phyloP scores from a whole-genome alignment of 2,329 filamentous ascomycete species.

The Penicillium sp. region DNA sequence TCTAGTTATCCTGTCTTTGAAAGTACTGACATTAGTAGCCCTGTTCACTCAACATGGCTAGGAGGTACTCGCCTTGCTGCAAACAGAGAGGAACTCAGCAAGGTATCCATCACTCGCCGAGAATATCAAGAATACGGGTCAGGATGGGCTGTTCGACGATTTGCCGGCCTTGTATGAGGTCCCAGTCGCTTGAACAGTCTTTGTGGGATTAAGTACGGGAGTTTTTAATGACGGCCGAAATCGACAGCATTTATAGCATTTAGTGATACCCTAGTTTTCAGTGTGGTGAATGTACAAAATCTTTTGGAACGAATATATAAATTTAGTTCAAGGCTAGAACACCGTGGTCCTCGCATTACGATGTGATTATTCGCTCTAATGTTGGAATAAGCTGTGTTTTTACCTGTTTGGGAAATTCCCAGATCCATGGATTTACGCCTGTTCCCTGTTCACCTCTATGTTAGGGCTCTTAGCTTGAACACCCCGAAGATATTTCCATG shows the following conservation, averaged over 20 bases:
- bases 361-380: constrained; percentile 8
- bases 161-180: constrained; percentile 47
- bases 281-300: constrained; percentile 3
- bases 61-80: constrained; percentile 77
- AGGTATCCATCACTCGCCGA: constrained; percentile 74
- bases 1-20: background rate
- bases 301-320: background rate
- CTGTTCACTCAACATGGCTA: constrained; percentile 78
- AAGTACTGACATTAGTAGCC: constrained; percentile 42
- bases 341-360: constrained; percentile 1
- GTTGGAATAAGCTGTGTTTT: background rate
- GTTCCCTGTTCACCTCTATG: background rate
- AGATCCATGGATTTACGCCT: background rate
- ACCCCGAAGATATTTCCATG: background rate
- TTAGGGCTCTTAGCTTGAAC: background rate
- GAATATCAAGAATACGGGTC: constrained; percentile 89
- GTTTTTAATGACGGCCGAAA: constrained; percentile 6
- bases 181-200: background rate
- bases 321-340: background rate
- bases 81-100: constrained; percentile 63
- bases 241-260: constrained; percentile 15
- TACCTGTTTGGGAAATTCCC: background rate
- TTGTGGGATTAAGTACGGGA: constrained; percentile 5
- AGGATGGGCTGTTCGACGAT: constrained; percentile 71
- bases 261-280: constrained; percentile 28